A percentile compares a stretch with the other conserved stretches of the same genome.
Conservation (phyloP, 305 asterid species). For the Withania somnifera region DNA sequence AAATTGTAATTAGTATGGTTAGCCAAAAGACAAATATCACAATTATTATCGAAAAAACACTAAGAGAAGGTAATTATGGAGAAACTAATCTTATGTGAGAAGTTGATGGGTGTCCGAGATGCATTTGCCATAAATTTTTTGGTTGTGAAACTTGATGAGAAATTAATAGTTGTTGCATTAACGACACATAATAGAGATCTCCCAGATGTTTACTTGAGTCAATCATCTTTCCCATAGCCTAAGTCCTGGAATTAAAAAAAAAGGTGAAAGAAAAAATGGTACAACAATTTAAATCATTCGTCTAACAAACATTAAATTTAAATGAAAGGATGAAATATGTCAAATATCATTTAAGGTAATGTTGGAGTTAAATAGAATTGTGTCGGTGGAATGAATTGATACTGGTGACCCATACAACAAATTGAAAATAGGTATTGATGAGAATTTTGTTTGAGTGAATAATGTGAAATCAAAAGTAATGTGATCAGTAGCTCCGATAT, state of each 20-base stretch:
- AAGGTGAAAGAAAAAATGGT: background rate
- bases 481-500: background rate
- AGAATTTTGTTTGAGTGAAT: background rate
- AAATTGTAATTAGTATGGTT: background rate
- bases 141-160: background rate
- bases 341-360: background rate
- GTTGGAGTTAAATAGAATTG: background rate
- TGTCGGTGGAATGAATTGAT: background rate
- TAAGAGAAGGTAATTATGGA: background rate
- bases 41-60: background rate
- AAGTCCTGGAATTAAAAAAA: background rate
- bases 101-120: background rate
- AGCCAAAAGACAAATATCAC: background rate
- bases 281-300: background rate
- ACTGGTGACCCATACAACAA: background rate
- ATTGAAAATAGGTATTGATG: background rate
- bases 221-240: background rate
- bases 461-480: background rate
- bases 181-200: background rate
- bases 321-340: background rate
- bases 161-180: background rate
- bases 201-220: background rate
- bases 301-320: background rate
- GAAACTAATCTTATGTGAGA: background rate
- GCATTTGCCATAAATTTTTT: background rate